Base-by-base conservation (phyloP, 805 yeast genomes). In the Jamesozyma hellenica region DNA sequence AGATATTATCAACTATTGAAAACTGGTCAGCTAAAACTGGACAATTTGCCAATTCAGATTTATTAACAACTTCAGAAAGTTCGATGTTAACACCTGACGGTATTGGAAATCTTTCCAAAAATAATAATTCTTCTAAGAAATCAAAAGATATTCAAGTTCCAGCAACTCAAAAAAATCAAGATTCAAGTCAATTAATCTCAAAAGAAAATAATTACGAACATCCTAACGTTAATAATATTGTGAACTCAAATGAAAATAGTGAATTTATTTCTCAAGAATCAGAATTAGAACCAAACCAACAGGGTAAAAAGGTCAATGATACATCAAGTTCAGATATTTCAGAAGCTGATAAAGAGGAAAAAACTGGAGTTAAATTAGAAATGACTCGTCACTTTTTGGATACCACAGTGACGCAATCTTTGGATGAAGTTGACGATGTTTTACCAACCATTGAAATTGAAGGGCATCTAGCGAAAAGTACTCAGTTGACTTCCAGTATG, bases 71-170 rank as follows among this genome's bases (percentile, higher is more conserved):
- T 8, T n/a, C 31, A n/a, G 17, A 28, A 13, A 28, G 31, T 14
- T n/a, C 17, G 6, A 28, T 28, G 4, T 4, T 28, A 14, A 28
- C 31, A 3, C 31, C 31, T n/a, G 31, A 28, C 4, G 31, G 31
- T 12, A 4, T 28, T 3, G 5, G 10, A 5, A 17, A 14, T 13
- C 14, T 17, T 8, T n/a, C 15, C 14, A 13, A 8, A 28, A 15
- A 14, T 28, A 28, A 4, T 5, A 12, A 5, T 6, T 8, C 23
- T 5, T 21, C 23, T 6, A 21, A 21, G 23, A 21, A 23, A 23
- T 5, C 27, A 32, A 7, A 28, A 11, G 48, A 45, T 13, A 29
- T 45, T 16, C 46, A 45, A 35, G 43, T 45, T 9, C 39, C 40
- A n/a, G 44, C 40, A 6, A 45, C 48, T 2, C 48, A 45, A 42